These are phyloP conservation scores for Cenococcum geophilum DNA, from an alignment of 495 filamentous ascomycete species.

Conservation along the genomic window DNA sequence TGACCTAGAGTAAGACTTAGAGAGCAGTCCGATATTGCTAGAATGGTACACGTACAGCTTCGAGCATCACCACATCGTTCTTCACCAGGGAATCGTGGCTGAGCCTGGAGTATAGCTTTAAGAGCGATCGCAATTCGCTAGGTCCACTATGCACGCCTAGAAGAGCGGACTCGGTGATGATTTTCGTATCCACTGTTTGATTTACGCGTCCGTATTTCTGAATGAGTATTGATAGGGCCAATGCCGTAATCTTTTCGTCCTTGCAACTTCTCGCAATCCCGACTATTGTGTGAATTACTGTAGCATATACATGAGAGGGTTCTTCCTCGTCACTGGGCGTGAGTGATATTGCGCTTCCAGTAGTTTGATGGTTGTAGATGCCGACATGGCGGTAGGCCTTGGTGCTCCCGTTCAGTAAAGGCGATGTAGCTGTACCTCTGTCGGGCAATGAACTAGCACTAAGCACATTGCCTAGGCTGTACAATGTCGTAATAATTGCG, in stretches of 20 bases:
- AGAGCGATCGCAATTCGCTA: slow-evolving; percentile 72
- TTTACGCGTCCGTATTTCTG: slow-evolving; percentile 86
- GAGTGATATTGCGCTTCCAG: slow-evolving; percentile 73
- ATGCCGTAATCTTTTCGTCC: slow-evolving; percentile 85
- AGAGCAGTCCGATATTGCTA: not conserved
- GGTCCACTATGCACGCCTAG: slow-evolving; percentile 69
- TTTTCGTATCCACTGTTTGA: slow-evolving; percentile 66
- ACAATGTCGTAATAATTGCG: slow-evolving; percentile 87
- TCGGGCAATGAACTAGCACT: slow-evolving; percentile 53
- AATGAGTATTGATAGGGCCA: slow-evolving; percentile 91
- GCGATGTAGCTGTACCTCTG: slow-evolving; percentile 35
- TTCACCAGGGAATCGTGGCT: slow-evolving; percentile 64
- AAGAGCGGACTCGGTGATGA: slow-evolving; percentile 71
- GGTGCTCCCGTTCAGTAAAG: slow-evolving; percentile 25
- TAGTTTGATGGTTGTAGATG: slow-evolving; percentile 50
- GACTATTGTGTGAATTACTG: slow-evolving; percentile 83
- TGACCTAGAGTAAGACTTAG: slow-evolving; percentile 45
- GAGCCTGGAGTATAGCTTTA: slow-evolving; percentile 73
- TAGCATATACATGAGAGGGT: slow-evolving; percentile 61
- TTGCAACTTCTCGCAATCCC: slow-evolving; percentile 71
- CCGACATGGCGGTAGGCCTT: slow-evolving; percentile 13
- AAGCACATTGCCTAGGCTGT: slow-evolving; percentile 87
- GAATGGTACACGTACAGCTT: slow-evolving; percentile 52
- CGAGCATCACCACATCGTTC: slow-evolving; percentile 51
- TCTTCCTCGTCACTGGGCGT: slow-evolving; percentile 67